These are phyloP conservation scores for Rauvolfia tetraphylla DNA, from an alignment of 257 asterid genomes.

Conservation along the genomic window DNA sequence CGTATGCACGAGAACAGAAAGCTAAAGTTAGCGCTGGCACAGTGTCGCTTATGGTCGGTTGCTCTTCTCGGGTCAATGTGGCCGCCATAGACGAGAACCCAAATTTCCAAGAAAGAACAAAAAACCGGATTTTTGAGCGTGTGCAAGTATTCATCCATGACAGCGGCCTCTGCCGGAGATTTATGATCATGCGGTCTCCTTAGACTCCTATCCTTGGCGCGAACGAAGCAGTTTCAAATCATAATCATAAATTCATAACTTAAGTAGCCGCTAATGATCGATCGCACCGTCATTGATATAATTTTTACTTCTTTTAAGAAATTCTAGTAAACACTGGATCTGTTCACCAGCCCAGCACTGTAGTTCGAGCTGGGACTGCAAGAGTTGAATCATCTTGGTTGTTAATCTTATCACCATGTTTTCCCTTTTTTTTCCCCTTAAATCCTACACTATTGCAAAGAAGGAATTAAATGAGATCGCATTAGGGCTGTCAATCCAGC, in stretches of 20 bases:
- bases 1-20: slow-evolving; percentile 48
- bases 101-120: slow-evolving; percentile 1
- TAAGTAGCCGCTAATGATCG: neutral
- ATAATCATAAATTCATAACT: neutral
- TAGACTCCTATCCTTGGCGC: neutral
- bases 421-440: no score
- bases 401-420: no score
- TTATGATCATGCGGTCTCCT: slow-evolving; percentile 26
- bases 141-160: slow-evolving; percentile 16
- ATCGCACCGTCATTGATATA: no score
- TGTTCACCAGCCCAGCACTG: no score
- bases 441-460: no score
- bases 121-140: neutral
- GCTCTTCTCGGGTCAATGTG: slow-evolving; percentile 8
- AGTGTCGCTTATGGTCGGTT: slow-evolving; percentile 21
- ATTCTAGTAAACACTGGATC: no score
- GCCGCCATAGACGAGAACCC: slow-evolving; percentile 18
- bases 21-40: slow-evolving; percentile 8
- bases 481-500: no score
- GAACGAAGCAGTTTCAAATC: neutral
- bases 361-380: no score
- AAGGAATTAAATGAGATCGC: no score
- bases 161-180: slow-evolving; percentile 12
- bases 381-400: no score
- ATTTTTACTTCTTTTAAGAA: no score